Evolutionary conservation across 441 rosid species (phyloP), one percentile per base, ranked within the genome.

Genomic region (Aleurites moluccanus): DNA sequence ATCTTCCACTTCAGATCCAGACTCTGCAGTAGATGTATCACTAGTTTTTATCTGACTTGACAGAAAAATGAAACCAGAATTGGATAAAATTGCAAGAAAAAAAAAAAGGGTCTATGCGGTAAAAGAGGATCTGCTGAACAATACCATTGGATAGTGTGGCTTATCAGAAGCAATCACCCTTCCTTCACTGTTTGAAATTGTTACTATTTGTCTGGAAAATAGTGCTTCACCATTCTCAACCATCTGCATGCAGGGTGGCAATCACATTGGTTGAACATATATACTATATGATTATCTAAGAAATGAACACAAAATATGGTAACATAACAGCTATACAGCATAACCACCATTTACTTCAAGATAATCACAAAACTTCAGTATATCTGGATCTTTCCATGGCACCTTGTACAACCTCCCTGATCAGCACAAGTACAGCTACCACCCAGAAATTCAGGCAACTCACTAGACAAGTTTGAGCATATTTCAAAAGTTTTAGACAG

Each of bases 1-100:
- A 80, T 93, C 99, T 85, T 96, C 97, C 20, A 91, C 97, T 79
- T 96, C 97, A 61, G 98, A 96, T 73, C 99, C 99, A 18, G 99
- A 96, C 85, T 96, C 99, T 13, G 94, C 99, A 25, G 98, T 88
- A 47, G 99, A 96, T 64, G 98, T 88, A 81, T 96, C 99, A 78
- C 98, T 91, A 52, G 94, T 90, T 80, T 86, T 92, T 53, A 91
- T 78, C 97, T 92, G 86, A 69, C 57, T 77, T 80, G 38, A 28
- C 71, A 77, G 55, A 44, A 35, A 40, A 64, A 27, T 13, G 55
- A 8, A 52, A 65, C 47, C 59, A 11, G 42, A 15, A 56, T 73
- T 25, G 75, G 66, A 77, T 49, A 64, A 64, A 21, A 53, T 42
- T 82, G 62, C 9, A 40, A 68, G 40, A 80, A 21, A 50, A 61